These are phyloP conservation scores for Ilyonectria sp. DNA, from an alignment of 2,329 filamentous ascomycete species.

Conservation along the genomic window DNA sequence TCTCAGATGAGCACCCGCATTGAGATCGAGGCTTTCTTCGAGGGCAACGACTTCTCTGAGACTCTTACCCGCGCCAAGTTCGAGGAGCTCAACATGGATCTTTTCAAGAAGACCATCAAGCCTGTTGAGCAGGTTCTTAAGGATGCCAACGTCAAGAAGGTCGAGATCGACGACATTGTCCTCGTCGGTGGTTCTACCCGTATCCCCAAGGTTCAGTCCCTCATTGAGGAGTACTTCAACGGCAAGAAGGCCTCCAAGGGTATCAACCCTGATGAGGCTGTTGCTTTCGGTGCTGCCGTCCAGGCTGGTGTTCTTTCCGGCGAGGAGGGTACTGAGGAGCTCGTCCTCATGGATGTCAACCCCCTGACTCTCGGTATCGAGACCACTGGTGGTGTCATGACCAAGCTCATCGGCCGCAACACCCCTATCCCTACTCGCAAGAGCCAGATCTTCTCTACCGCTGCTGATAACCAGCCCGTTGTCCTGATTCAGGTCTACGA, in stretches of 20 bases:
- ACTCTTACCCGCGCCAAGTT: conserved; percentile 99
- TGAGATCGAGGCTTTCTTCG: conserved; percentile 97
- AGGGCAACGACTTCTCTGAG: conserved; percentile 98
- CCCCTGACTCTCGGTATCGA: conserved; percentile 96
- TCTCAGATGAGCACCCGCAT: conserved; percentile 94
- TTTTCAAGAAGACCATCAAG: conserved; percentile 99
- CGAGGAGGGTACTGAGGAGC: conserved; percentile 82
- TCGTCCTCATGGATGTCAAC: conserved; percentile 98
- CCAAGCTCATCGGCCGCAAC: conserved; percentile 94
- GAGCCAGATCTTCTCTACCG: conserved; percentile 97
- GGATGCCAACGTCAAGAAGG: conserved; percentile 98
- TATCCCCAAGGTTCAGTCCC: conserved; percentile 96
- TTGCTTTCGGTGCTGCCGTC: conserved; percentile 96
- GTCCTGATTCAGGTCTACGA: conserved; percentile 97
- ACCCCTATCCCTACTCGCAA: conserved; percentile 96
- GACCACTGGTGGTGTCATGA: conserved; percentile 98
- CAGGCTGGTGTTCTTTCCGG: conserved; percentile 96
- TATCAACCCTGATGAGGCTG: conserved; percentile 99
- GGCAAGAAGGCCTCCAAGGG: conserved; percentile 99
- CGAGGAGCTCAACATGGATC: conserved; percentile 98
- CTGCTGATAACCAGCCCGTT: conserved; percentile 95
- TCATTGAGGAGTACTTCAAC: conserved; percentile 95
- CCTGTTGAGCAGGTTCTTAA: conserved; percentile 98
- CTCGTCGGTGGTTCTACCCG: conserved; percentile 98
- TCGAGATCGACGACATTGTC: conserved; percentile 95